A percentile compares a stretch with the other conserved stretches of the same genome.
Conservation (phyloP, 768 basidiomycete genomes). For the Mycena polygramma region DNA sequence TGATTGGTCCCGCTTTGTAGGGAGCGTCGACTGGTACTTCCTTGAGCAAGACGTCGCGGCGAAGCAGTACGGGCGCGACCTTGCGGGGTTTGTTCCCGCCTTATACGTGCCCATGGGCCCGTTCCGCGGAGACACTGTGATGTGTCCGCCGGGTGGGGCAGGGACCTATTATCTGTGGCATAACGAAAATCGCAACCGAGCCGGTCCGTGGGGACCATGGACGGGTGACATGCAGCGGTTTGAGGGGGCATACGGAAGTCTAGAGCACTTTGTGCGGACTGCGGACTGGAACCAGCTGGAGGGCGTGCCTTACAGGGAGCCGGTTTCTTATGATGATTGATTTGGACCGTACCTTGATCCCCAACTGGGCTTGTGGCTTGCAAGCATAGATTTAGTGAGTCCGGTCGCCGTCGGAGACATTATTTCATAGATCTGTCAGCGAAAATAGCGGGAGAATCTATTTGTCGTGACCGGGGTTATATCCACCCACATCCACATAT, state of each 20-base stretch:
- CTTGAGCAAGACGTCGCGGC: not conserved
- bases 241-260: not conserved
- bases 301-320: not conserved
- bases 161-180: constrained; percentile 17
- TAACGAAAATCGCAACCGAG: not conserved
- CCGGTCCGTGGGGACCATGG: not conserved
- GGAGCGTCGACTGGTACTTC: not conserved
- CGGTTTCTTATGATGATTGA: not conserved
- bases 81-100: constrained; percentile 4
- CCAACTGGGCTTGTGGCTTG: too few species aligned
- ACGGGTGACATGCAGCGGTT: constrained; percentile 5
- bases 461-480: too few species aligned
- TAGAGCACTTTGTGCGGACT: constrained; percentile 6
- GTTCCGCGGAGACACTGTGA: not conserved
- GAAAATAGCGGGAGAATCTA: too few species aligned
- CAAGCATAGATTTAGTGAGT: too few species aligned
- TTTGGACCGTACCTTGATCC: too few species aligned
- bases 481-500: too few species aligned
- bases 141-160: constrained; percentile 1
- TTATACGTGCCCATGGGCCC: constrained; percentile 1
- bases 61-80: constrained; percentile 2
- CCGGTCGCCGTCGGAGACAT: too few species aligned
- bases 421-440: too few species aligned
- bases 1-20: not conserved
- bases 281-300: constrained; percentile 18